phyloP scores from a whole-genome alignment of 257 asterid genomes.

The Solanum bulbocastanum region DNA sequence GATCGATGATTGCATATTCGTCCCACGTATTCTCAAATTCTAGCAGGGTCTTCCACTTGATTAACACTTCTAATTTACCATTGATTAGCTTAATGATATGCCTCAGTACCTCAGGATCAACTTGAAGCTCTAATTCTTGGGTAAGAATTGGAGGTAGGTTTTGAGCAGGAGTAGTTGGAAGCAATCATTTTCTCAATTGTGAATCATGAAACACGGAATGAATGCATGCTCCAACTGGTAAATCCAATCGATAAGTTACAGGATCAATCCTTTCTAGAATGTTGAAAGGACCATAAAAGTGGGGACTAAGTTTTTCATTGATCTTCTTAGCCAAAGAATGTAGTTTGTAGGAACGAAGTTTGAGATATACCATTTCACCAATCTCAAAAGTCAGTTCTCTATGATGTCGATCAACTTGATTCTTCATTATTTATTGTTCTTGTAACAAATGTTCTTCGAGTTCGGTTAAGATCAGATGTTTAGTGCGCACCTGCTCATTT shows the following conservation, averaged over 20 bases:
- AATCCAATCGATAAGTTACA: neutral
- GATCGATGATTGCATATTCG: neutral
- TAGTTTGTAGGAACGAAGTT: neutral
- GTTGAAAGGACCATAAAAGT: neutral
- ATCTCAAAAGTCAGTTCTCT: neutral
- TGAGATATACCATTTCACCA: neutral
- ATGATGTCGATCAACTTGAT: neutral
- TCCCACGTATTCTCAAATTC: neutral
- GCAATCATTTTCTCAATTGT: neutral
- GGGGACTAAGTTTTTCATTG: neutral
- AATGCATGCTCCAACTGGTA: neutral
- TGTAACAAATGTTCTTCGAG: neutral
- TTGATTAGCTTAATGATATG: neutral
- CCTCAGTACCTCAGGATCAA: neutral
- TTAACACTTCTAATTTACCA: neutral
- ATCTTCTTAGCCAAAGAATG: neutral
- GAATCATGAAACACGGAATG: neutral
- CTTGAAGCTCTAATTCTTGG: neutral
- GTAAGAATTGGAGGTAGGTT: neutral
- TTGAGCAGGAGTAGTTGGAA: neutral
- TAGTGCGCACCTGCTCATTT: neutral
- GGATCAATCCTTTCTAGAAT: neutral
- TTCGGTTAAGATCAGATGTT: neutral
- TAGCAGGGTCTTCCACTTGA: neutral
- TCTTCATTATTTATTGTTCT: neutral